Base-by-base conservation (phyloP, 306 rosid genomes). In the Cicer cuneatum region DNA sequence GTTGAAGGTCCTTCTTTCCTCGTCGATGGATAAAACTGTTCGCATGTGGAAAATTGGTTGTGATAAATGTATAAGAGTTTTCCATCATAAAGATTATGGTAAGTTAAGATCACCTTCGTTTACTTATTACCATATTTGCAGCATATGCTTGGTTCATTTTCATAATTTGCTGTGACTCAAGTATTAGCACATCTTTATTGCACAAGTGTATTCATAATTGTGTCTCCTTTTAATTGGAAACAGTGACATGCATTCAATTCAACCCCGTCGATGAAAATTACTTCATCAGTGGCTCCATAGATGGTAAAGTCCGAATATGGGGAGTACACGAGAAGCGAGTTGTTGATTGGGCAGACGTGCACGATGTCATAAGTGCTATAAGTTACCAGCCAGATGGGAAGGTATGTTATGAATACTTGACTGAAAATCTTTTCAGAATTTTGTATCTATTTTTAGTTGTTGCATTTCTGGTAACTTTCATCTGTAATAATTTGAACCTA, bases 231-330 rank as follows among this genome's bases (percentile, higher is more conserved):
- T 72, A 37, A 4, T 53, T 86, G 84, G 75, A 65, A 83, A 48
- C 85, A 92, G 97, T 91, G 81, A 91, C 97, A 2, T 94, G 99
- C 85, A 78, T 88, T 81, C 93, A 94, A 64, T 90, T 91, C 93
- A 94, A 90, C 68, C 99, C 99, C 2, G 74, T 85, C 38, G 81
- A 88, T 65, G 88, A 81, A 71, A 87, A 85, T 77, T 82, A 87
- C 87, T 94, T 94, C 89, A 80, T 92, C 66, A 94, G 92, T 67
- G 98, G 97, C 51, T 94, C 96, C 66, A 83, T 92, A 16, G 97
- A 94, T 76, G 97, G 99, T 7, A 94, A 91, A 85, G 90, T 89
- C 56, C 89, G 96, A 62, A 82, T 94, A 69, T 94, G 99, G 99
- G 92, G 97, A 2, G 41, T 88, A 38, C 73, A 52, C 8, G 89